Evolutionary conservation across 495 filamentous ascomycete genomes (phyloP), one percentile per base, ranked within the genome.

Genomic region (Darksidea phi): DNA sequence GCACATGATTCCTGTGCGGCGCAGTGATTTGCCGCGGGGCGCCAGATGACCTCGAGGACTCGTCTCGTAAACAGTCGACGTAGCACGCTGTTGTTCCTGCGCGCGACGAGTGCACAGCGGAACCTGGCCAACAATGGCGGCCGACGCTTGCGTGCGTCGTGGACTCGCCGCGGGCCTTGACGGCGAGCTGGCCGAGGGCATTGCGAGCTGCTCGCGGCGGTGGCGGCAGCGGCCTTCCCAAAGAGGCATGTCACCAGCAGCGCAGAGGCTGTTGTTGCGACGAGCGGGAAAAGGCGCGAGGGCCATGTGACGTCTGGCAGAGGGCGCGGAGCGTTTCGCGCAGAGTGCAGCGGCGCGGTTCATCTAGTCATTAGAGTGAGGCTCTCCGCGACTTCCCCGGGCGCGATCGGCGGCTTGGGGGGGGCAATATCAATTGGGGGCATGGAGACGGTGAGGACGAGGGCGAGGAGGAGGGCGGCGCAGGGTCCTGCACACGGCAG

Each of bases 1-100:
- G 61, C 66, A 69, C 66, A 62, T 69, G 66, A 69, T 66, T 59
- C 62, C 53, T 46, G 54, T 59, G 54, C 53, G 7, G 62, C 54
- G 26, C 41, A 48, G 63, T 56, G 66, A 69, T 69, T 69, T 58
- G 66, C 42, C 57, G 54, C 32, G 25, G 17, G n/a, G 1, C 41
- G 43, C 26, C 66, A 63, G 63, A 66, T 69, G 66, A 69, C 66
- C 62, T 66, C 57, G 64, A 68, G 45, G 41, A 59, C 48, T 23
- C 50, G 21, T 48, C 34, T 64, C 52, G 50, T 61, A 56, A 59
- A 65, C 18, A 20, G 32, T 57, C 42, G 45, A 53, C 61, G 65
- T 67, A 56, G 59, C 59, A 67, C 24, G 25, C 47, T 37, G 20
- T 46, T 34, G 50, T 20, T 17, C 41, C 59, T 26, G 41, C n/a